Evolutionary conservation across 148 eudicot genomes (phyloP), one percentile per base, ranked within the genome.

Genomic region (Pouteria glomerata): DNA sequence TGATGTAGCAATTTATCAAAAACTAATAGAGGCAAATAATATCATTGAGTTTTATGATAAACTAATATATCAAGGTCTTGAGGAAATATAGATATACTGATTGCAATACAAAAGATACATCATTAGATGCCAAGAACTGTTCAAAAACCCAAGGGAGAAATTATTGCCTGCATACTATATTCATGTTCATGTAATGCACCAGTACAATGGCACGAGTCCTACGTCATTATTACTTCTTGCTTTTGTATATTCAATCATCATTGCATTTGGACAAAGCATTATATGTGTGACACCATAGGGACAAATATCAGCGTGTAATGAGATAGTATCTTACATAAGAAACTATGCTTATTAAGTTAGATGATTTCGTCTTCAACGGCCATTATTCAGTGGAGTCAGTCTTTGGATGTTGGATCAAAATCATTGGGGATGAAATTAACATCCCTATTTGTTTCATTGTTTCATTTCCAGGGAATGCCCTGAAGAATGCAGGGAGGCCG

Each of bases 401-500:
- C 31, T 24, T 63, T 39, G 11, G 39, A 24, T 5, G 44, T 57
- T 44, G 3, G 35, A 45, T 18, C 26, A 35, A 44, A 27, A 31
- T 65, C 14, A 26, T 65, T 27, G 13, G 19, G 10, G 69, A 26
- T 65, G 8, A 16, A 21, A 41, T 13, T 65, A 45, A 65, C 18
- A 2, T 27, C 44, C 12, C 5, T 14, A 21, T 8, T 14, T 65
- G 68, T 53, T 44, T 53, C 69, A 65, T 65, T 7, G 10, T 65
- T 39, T 64, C 77, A 66, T 74, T 51, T 12, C 39, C 87, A 95
- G 98, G 75, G 92, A 86, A 50, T 95, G 99, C 73, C 99, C 97
- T 24, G 94, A 90, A 72, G 94, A 95, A 69, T 95, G 97, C 81
- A 85, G 89, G 83, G 96, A 89, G 71, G 89, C 92, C 61, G 92